Percentiles rank a stretch among this genome's conserved stretches.
Evolutionary conservation across 768 basidiomycete genomes (phyloP).

Genomic region (Melanogaster broomeanus): DNA sequence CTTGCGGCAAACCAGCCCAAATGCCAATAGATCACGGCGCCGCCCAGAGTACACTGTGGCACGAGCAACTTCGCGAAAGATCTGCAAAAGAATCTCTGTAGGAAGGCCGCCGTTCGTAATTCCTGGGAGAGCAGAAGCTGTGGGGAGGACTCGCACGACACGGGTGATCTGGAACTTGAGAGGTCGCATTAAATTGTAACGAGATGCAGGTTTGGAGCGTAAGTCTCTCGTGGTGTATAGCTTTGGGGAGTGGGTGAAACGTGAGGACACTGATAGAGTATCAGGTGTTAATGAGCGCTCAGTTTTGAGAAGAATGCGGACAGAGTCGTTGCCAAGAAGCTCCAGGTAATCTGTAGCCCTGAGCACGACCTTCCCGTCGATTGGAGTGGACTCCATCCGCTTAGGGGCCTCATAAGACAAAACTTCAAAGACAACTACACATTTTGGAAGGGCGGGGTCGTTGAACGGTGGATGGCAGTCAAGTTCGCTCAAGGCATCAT

Average conservation of each 20-base stretch:
- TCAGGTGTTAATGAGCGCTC: not conserved
- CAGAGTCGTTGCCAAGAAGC: not conserved
- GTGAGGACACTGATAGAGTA: not conserved
- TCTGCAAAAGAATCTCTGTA: not conserved
- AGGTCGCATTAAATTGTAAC: not conserved
- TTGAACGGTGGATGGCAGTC: slow-evolving; percentile 7
- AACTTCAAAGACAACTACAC: slow-evolving; percentile 24
- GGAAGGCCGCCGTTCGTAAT: not conserved
- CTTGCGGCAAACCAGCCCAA: slow-evolving; percentile 1
- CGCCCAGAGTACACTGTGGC: not conserved
- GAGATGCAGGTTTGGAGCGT: not conserved
- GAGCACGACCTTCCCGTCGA: not conserved
- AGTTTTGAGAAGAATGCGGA: not conserved
- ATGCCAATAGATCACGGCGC: slow-evolving; percentile 1
- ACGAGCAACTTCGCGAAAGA: not conserved
- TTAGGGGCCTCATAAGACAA: not conserved
- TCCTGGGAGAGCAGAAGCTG: no score
- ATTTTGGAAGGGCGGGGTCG: slow-evolving; percentile 14
- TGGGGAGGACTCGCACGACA: not conserved
- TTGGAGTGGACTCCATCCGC: not conserved
- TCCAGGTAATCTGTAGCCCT: not conserved
- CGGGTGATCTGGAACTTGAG: not conserved
- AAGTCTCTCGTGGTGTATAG: not conserved
- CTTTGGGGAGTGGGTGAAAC: not conserved
- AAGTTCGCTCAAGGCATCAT: not conserved